Base-by-base conservation (phyloP, 192 early-diverging fungal genomes). In the Coemansia sp. region DNA sequence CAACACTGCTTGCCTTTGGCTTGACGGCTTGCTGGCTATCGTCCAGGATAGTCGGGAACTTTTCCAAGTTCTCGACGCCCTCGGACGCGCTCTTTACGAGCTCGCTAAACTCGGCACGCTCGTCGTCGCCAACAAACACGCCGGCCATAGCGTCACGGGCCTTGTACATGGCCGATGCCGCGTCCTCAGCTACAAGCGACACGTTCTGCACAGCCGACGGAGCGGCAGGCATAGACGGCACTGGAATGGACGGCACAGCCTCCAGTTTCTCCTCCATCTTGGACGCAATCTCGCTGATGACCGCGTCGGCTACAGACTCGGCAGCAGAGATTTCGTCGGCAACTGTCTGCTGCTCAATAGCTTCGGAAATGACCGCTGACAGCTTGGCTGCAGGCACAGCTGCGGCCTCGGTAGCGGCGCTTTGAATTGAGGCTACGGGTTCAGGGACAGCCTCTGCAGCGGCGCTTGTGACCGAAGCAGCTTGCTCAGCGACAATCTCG, bases 111-210 rank as follows among this genome's bases (percentile, higher is more conserved):
- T 53, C 35, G 43, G 45, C 56, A 25, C 47, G 56, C 19, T 72
- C 66, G 12, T 72, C 55, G 2, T 72, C 66, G 25, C 43, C 57
- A 5, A 67, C 29, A 22, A 71, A 18, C 7, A 77, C 47, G 7
- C 64, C 68, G 16, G 74, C 74, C 74, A 77, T 77, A 9, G 60
- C 49, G 25, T 77, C 74, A 19, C 66, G 76, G 0, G 60, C 76
- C 30, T 68, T 67, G 40, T 67, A 67, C 24, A 79, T 42, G 18
- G n/a, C 43, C n/a, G 70, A 68, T 2, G 70, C 76, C 14, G 76
- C 76, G 5, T 71, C 58, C n/a, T 78, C 69, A 6, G 75, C 69
- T 18, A 29, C 24, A 21, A 59, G 7, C 3, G 50, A 16, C 24
- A 42, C 10, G 16, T 58, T 47, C 35, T 24, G 23, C 8, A 23